Evolutionary conservation across 2,329 filamentous ascomycete species (phyloP).

Genomic region (Neofusicoccum laricinum): DNA sequence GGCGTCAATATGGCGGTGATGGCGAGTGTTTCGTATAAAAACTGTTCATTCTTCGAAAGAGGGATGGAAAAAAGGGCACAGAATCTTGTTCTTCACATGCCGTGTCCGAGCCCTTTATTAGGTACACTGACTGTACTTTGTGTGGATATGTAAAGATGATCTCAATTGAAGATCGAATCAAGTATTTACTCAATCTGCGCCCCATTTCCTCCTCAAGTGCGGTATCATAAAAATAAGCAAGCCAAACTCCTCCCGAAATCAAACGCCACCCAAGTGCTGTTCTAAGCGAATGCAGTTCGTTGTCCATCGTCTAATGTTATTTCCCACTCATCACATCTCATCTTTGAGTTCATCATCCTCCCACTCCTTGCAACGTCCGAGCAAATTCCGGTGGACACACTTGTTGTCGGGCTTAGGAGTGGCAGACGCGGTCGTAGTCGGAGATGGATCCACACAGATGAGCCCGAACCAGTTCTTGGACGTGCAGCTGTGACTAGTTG

Average conservation of each 20-base stretch:
- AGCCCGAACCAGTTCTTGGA: slow-evolving; percentile 18
- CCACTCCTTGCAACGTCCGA: slow-evolving; percentile 13
- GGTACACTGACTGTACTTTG: no score
- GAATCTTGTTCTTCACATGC: no score
- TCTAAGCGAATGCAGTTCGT: neutral
- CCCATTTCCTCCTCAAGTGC: neutral
- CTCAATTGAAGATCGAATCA: neutral
- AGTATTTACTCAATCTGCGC: neutral
- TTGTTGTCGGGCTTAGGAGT: slow-evolving; percentile 1
- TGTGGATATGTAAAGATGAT: neutral
- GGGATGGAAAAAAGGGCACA: no score
- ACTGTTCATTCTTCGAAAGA: no score
- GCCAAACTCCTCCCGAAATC: neutral
- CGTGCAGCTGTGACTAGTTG: slow-evolving; percentile 26
- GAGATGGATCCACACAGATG: slow-evolving; percentile 20
- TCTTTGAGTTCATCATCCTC: neutral
- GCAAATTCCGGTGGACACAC: neutral
- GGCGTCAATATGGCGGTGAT: no score
- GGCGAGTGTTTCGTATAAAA: no score
- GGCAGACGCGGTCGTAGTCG: neutral
- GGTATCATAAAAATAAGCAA: slow-evolving; percentile 2
- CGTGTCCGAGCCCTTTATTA: no score
- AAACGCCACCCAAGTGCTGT: neutral
- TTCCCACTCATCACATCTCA: neutral
- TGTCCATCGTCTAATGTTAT: neutral